Evolutionary conservation across 257 asterid species (phyloP).

Genomic region (Apocynum venetum): DNA sequence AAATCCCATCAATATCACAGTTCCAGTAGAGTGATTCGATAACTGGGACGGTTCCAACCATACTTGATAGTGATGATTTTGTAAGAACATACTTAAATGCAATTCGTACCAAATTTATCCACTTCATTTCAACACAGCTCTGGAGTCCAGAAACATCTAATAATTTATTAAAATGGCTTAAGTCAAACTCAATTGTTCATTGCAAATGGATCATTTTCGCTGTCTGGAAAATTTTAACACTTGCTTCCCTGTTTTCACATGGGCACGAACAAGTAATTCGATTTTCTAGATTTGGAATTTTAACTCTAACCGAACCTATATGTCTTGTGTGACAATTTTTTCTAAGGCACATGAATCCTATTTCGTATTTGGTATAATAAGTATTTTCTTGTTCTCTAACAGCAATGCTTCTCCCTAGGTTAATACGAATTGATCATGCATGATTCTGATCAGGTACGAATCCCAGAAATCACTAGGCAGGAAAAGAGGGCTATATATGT

Average conservation of each 20-base stretch:
- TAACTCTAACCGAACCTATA: background rate
- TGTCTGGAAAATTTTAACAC: background rate
- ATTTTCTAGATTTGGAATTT: background rate
- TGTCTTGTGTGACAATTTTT: background rate
- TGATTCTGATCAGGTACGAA: background rate
- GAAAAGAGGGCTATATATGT: background rate
- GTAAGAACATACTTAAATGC: slow-evolving; percentile 19
- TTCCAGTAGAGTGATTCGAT: slow-evolving; percentile 1
- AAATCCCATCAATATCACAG: background rate
- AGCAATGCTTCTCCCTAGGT: background rate
- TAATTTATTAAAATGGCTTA: too few species aligned
- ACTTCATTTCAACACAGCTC: too few species aligned
- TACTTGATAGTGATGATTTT: slow-evolving; percentile 28
- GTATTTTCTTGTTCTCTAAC: background rate
- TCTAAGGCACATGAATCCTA: background rate
- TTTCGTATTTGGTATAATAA: background rate
- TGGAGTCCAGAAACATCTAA: too few species aligned
- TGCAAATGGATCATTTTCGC: background rate
- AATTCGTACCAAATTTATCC: too few species aligned
- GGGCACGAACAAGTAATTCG: background rate
- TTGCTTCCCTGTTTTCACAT: background rate
- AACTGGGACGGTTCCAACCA: slow-evolving; percentile 22
- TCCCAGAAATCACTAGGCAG: background rate
- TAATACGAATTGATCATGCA: slow-evolving; percentile 2
- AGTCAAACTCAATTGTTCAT: slow-evolving; percentile 4